Conservation (phyloP, 768 basidiomycete species). For the Rhodocollybia butyracea region DNA sequence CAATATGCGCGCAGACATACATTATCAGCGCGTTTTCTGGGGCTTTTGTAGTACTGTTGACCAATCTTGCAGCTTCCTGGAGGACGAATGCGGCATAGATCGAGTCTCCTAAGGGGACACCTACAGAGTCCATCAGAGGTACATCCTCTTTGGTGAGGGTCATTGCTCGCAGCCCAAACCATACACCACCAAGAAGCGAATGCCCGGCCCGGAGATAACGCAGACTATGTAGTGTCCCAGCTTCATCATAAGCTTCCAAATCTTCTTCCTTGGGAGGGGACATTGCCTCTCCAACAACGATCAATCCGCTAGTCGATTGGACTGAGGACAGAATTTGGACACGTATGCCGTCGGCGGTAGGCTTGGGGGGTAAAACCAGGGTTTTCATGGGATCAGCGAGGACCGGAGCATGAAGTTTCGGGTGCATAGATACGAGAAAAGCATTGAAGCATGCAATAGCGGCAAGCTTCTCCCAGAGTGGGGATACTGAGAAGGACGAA, state of each 20-base stretch:
- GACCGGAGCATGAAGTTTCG: slow-evolving; percentile 48
- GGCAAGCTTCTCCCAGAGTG: slow-evolving; percentile 7
- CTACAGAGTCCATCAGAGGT: slow-evolving; percentile 47
- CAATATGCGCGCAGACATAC: slow-evolving; percentile 36
- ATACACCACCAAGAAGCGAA: slow-evolving; percentile 71
- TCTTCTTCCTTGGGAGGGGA: slow-evolving; percentile 32
- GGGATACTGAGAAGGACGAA: background rate
- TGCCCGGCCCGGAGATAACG: slow-evolving; percentile 65
- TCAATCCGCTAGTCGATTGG: slow-evolving; percentile 73
- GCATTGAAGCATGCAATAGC: background rate
- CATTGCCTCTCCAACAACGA: slow-evolving; percentile 76
- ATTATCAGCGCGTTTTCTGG: slow-evolving; percentile 65
- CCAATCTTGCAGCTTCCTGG: slow-evolving; percentile 81
- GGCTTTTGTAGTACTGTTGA: slow-evolving; percentile 44
- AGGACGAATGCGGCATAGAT: slow-evolving; percentile 83
- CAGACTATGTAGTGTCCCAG: slow-evolving; percentile 40
- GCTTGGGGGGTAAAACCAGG: slow-evolving; percentile 46
- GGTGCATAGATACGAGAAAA: slow-evolving; percentile 27
- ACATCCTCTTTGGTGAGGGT: slow-evolving; percentile 35
- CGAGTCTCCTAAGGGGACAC: slow-evolving; percentile 63
- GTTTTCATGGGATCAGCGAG: slow-evolving; percentile 50
- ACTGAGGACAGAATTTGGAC: slow-evolving; percentile 55
- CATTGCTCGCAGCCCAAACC: slow-evolving; percentile 57
- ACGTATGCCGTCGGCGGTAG: slow-evolving; percentile 43
- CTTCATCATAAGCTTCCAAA: slow-evolving; percentile 25